Base-by-base conservation (phyloP, 1,284 basidiomycete species). In the Boletus mariae region DNA sequence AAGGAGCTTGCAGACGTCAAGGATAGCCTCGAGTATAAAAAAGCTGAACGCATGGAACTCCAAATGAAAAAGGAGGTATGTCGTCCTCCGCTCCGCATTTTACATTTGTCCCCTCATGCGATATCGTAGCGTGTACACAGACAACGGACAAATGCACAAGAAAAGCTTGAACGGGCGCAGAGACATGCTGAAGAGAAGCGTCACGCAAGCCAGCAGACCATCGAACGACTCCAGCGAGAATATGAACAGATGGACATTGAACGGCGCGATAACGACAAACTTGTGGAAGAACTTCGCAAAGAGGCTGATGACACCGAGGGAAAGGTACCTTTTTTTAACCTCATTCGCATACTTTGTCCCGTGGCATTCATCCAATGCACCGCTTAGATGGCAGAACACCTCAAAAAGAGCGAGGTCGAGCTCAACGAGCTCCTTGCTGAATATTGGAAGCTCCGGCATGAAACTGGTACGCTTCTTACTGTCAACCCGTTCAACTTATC, bases 371-470 rank as follows among this genome's bases (percentile, higher is more conserved):
- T 45, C 37, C 52, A 20, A 58, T 46, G 7, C 40, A 32, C 20
- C 20, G 32, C 40, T 29, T 62, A 92, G 85, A 91, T 90, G 80
- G 73, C 78, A 5, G 85, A 86, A 44, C 89, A 90, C 62, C 69
- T 90, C 51, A 82, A 80, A 63, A 76, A 76, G 55, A 89, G 85
- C 60, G 88, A 92, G 67, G 70, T 69, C 4, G 89, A 92, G 66
- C 72, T 94, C 23, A 85, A 84, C 61, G 85, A 86, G 51, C 74
- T 94, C n/a, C 72, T 93, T 41, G 72, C 80, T 15, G 88, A 90
- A 64, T 93, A 93, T 64, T 91, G 87, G 85, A 82, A 80, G 52
- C 74, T 93, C 56, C 76, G 90, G 48, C 84, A 88, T 63, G 83
- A 86, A 64, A 86, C 89, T 57, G 88, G 91, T 90, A 66, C 5